Percentiles rank a stretch among this genome's conserved stretches.
phyloP scores from a whole-genome alignment of 306 rosid genomes.

The Nissolia schottii region DNA sequence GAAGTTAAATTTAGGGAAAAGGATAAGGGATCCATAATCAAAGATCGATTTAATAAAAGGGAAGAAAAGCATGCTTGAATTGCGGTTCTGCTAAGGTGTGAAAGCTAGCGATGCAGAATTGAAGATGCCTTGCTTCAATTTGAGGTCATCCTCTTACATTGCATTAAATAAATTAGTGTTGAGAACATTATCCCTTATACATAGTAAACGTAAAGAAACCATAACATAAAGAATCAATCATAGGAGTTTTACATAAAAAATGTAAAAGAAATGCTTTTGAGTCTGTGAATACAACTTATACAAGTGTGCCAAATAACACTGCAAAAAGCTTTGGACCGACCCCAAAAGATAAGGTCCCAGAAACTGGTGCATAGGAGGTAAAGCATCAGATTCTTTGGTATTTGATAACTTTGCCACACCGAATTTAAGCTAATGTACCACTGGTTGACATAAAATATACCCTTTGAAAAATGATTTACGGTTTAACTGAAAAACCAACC shows the following conservation, averaged over 20 bases:
- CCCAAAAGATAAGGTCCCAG: conserved; percentile 8
- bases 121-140: conserved; percentile 16
- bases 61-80: not conserved
- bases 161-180: not conserved
- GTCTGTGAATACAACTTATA: not conserved
- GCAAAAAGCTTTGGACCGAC: not conserved
- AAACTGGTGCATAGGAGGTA: not conserved
- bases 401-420: not conserved
- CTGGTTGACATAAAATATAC: not conserved
- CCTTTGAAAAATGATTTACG: not conserved
- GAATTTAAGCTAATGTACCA: too few species aligned
- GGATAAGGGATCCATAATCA: not conserved
- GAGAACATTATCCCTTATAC: not conserved
- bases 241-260: not conserved
- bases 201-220: not conserved
- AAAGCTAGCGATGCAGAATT: not conserved
- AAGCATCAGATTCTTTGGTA: conserved; percentile 6
- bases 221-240: not conserved
- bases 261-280: not conserved
- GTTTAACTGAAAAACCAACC: not conserved
- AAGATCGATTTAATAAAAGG: not conserved
- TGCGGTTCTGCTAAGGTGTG: not conserved
- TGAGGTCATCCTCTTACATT: not conserved
- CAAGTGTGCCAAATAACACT: not conserved
- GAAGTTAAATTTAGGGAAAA: not conserved